These are phyloP conservation scores for Isatis lusitanica DNA, from an alignment of 441 rosid species.

Conservation along the genomic window DNA sequence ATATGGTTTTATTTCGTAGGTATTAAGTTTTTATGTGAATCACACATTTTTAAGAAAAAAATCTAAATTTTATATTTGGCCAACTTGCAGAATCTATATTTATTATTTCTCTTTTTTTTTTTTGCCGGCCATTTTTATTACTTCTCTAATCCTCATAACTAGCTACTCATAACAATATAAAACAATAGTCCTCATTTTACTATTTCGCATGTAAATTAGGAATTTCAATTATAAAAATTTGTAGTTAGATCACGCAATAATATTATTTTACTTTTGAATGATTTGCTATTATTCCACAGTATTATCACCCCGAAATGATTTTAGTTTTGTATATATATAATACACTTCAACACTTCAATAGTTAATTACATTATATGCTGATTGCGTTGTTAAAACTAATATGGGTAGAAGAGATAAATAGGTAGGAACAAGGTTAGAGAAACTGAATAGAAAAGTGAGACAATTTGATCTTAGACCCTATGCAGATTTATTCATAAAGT, in stretches of 20 bases:
- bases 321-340: neutral
- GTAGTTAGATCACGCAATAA: neutral
- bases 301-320: neutral
- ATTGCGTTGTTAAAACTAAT: neutral
- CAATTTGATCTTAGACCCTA: neutral
- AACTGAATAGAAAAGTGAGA: neutral
- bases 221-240: neutral
- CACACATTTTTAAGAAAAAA: neutral
- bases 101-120: no score
- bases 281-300: neutral
- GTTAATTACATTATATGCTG: neutral
- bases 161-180: neutral
- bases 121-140: no score
- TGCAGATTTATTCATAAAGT: slow-evolving; percentile 31
- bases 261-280: neutral
- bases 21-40: neutral
- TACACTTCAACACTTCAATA: neutral
- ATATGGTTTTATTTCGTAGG: neutral
- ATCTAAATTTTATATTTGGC: no score
- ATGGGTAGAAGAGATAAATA: neutral
- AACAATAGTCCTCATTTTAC: neutral
- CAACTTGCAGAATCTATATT: no score
- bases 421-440: neutral
- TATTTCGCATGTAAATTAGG: neutral
- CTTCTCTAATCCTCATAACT: no score